Conservation (phyloP, 2,329 filamentous ascomycete genomes). For the Penicillium thymicola region DNA sequence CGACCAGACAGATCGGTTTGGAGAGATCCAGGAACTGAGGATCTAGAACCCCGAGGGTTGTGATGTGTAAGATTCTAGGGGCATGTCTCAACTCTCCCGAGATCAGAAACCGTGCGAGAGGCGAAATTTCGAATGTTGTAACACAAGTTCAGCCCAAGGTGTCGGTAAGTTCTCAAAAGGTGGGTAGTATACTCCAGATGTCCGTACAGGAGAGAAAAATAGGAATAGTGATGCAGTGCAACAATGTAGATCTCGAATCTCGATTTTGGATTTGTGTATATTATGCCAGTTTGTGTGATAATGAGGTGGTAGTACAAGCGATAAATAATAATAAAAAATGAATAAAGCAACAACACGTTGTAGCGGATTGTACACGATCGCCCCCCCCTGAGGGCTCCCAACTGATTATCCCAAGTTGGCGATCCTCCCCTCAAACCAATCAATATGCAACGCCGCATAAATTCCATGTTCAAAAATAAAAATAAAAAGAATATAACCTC, state of each 20-base stretch:
- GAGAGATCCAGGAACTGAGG: constrained; percentile 16
- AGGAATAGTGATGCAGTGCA: not conserved
- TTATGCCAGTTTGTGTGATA: constrained; percentile 17
- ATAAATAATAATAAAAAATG: not conserved
- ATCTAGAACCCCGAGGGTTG: constrained; percentile 12
- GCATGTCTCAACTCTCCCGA: not conserved
- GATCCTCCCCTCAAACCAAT: constrained; percentile 7
- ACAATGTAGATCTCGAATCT: constrained; percentile 10
- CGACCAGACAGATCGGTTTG: constrained; percentile 20
- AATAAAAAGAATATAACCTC: constrained; percentile 25
- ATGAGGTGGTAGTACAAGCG: constrained; percentile 21
- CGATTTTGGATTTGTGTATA: constrained; percentile 13
- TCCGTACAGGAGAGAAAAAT: not conserved
- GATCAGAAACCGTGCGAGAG: constrained; percentile 13
- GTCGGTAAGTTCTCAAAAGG: not conserved
- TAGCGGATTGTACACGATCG: constrained; percentile 25
- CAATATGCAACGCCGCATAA: constrained; percentile 23
- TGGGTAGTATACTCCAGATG: not conserved
- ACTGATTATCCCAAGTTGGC: constrained; percentile 19
- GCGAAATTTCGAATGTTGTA: not conserved
- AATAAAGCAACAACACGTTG: constrained; percentile 21
- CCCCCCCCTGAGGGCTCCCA: constrained; percentile 3
- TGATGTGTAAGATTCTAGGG: constrained; percentile 25
- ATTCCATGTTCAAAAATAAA: constrained; percentile 22
- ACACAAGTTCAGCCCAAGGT: not conserved